A percentile compares a stretch with the other conserved stretches of the same genome.
Evolutionary conservation across 352 stramenopile species (phyloP).

Genomic region (Globisporangium takayamanum): DNA sequence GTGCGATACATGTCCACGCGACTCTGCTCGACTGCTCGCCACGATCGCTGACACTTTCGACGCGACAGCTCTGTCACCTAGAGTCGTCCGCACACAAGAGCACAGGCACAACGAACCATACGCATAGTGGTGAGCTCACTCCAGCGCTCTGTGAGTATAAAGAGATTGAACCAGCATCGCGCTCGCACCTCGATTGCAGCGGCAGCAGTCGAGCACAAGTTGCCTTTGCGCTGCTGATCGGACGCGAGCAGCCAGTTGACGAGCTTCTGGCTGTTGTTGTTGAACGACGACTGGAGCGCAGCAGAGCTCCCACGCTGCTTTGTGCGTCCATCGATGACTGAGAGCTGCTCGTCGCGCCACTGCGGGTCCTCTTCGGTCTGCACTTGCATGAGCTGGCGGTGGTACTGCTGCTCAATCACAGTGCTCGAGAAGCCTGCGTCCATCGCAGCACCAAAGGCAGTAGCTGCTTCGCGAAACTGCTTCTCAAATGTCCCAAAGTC

Average conservation of each 20-base stretch:
- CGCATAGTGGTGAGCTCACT: neutral
- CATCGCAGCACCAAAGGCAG: constrained; percentile 61
- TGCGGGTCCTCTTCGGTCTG: constrained; percentile 18
- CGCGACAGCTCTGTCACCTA: constrained; percentile 56
- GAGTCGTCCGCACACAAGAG: neutral
- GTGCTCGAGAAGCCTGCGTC: constrained; percentile 69
- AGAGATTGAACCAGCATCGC: neutral
- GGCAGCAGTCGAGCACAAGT: constrained; percentile 44
- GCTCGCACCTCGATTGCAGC: constrained; percentile 59
- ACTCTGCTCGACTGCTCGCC: constrained; percentile 52
- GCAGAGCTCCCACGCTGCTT: constrained; percentile 12
- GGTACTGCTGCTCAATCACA: constrained; percentile 62
- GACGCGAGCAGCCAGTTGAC: constrained; percentile 72
- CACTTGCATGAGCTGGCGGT: constrained; percentile 35
- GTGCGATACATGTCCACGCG: constrained; percentile 61
- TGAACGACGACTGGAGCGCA: constrained; percentile 28
- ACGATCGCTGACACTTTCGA: constrained; percentile 56
- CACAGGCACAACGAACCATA: neutral
- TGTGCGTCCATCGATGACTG: constrained; percentile 6
- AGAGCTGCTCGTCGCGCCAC: neutral
- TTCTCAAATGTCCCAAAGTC: constrained; percentile 68
- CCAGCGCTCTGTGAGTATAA: too few relatives aligned
- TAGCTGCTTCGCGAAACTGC: constrained; percentile 55
- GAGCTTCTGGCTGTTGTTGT: constrained; percentile 68
- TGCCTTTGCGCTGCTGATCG: constrained; percentile 66